Evolutionary conservation across 108 stramenopile species (phyloP).

Genomic region (Seminavis robusta): DNA sequence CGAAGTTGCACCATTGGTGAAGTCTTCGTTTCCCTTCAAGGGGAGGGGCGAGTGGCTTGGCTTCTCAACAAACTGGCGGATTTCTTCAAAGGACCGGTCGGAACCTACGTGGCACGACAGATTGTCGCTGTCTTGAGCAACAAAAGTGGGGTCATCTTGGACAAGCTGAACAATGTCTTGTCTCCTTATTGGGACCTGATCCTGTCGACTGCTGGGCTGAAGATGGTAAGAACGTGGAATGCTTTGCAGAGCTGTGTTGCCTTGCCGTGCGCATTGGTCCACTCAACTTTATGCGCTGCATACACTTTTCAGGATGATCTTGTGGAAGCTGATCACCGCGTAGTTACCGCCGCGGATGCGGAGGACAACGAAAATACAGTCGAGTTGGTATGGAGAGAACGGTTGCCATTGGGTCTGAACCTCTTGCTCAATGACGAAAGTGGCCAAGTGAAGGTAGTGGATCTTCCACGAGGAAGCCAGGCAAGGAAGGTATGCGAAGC

Average conservation of each 20-base stretch:
- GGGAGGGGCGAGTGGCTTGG: conserved; percentile 76
- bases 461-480: conserved; percentile 87
- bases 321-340: conserved; percentile 44
- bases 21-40: conserved; percentile 73
- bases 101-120: conserved; percentile 76
- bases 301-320: conserved; percentile 22
- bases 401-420: conserved; percentile 84
- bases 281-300: neutral
- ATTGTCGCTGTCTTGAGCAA: conserved; percentile 60
- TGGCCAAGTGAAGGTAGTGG: conserved; percentile 84
- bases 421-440: conserved; percentile 79
- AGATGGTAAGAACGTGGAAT: conserved; percentile 32
- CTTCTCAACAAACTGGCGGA: conserved; percentile 80
- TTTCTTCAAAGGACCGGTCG: conserved; percentile 66
- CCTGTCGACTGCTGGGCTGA: conserved; percentile 63
- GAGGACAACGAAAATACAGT: conserved; percentile 38
- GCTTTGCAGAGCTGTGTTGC: neutral
- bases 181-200: conserved; percentile 80
- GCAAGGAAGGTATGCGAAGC: conserved; percentile 74
- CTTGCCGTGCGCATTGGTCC: neutral
- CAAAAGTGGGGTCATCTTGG: conserved; percentile 79
- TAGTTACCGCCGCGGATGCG: conserved; percentile 53
- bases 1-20: conserved; percentile 68
- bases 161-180: conserved; percentile 65
- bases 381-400: conserved; percentile 85